Base-by-base conservation (phyloP, 305 asterid genomes). In the Euphrasia arctica region DNA sequence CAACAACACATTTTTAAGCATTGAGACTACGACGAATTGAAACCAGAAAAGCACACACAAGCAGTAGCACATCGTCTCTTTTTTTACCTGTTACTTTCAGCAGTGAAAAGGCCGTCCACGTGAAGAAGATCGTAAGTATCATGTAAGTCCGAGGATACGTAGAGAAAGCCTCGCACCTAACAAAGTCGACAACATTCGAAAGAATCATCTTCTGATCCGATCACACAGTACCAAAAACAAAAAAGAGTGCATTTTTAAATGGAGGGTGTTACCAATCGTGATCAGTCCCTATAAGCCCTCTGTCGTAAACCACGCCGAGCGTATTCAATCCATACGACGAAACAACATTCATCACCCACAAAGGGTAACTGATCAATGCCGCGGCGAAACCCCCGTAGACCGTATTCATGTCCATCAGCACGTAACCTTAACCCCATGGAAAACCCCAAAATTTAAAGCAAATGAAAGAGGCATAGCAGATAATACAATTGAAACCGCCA, bases 281-380 rank as follows among this genome's bases (percentile, higher is more conserved):
- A 67, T 78, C 80, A 32, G 81, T 75, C 67, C 92, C 92, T 0
- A 85, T 74, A 48, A 85, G 92, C 64, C 89, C 92, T 67, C 92
- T 72, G 57, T 85, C 92, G 8, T 69, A 85, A 22, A 83, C 85
- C 47, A 74, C 85, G 1, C 83, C 67, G 22, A 83, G 81, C 2
- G 93, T 81, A 62, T 81, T 83, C 3, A 73, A 43, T 0, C 83
- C 60, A 45, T 85, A 83, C 1, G 88, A 75, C 9, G 93, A 83
- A 66, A 85, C 90, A 4, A 79, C 83, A 10, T 85, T 85, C 93
- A 85, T 83, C 43, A 83, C 90, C 93, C 93, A 85, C 31, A 83
- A 50, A 1, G 93, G 90, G 74, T 75, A 34, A 36, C 76, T 77
- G 8, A 79, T 67, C 77, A 83, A 43, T 3, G 84, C 80, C 2